These are phyloP conservation scores for Anthostomella pinea DNA, from an alignment of 2,329 filamentous ascomycete species.

Conservation along the genomic window DNA sequence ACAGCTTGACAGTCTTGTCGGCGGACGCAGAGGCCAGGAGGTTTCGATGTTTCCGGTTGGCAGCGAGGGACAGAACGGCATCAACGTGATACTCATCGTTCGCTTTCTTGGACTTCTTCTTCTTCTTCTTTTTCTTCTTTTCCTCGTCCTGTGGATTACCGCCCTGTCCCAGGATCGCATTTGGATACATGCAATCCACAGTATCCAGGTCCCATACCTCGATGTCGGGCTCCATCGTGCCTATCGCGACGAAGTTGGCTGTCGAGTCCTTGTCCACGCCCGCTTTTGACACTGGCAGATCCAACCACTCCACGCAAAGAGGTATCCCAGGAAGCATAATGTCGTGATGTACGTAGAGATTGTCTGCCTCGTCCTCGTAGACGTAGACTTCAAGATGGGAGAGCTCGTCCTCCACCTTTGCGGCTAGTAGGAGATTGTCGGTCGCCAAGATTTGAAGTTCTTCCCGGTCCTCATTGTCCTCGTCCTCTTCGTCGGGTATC, in stretches of 20 bases:
- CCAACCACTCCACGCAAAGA: constrained; percentile 92
- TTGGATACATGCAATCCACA: constrained; percentile 96
- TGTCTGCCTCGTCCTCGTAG: constrained; percentile 92
- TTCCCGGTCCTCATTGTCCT: constrained; percentile 87
- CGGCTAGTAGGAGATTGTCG: constrained; percentile 88
- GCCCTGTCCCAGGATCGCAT: constrained; percentile 85
- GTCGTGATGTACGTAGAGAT: constrained; percentile 98
- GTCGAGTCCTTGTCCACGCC: constrained; percentile 59
- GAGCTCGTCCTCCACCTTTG: constrained; percentile 94
- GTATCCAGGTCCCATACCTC: constrained; percentile 98
- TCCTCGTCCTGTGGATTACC: constrained; percentile 50
- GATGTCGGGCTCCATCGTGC: constrained; percentile 97
- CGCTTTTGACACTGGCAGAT: constrained; percentile 79
- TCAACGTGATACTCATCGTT: constrained; percentile 95
- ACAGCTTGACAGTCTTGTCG: constrained; percentile 95
- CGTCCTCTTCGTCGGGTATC: constrained; percentile 65
- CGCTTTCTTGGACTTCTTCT: constrained; percentile 83
- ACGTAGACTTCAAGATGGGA: constrained; percentile 96
- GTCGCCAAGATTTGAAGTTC: constrained; percentile 90
- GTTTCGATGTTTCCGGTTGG: constrained; percentile 91
- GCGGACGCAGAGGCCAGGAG: constrained; percentile 92
- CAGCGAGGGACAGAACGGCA: constrained; percentile 84
- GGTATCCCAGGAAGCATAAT: constrained; percentile 98
- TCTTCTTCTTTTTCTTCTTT: constrained; percentile 84
- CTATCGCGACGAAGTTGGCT: constrained; percentile 92